Conservation (phyloP, 108 stramenopile genomes). For the Nannochloropsis oceanica region DNA sequence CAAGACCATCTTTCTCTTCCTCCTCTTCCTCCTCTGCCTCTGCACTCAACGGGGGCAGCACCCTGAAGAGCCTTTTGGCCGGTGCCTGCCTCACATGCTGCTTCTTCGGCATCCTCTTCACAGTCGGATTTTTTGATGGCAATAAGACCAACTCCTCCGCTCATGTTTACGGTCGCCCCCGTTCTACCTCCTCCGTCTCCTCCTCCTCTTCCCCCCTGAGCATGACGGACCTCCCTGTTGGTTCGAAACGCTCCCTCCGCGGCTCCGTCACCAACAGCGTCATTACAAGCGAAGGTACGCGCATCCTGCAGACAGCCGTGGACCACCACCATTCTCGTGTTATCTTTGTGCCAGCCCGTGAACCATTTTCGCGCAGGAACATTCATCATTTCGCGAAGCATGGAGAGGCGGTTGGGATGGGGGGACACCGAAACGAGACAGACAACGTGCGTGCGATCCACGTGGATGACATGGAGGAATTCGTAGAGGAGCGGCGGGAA, state of each 20-base stretch:
- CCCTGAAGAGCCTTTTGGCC: neutral
- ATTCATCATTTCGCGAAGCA: neutral
- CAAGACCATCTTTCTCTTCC: neutral
- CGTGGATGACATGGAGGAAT: neutral
- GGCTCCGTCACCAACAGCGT: neutral
- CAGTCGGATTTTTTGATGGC: neutral
- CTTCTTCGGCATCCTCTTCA: neutral
- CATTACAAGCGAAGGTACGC: neutral
- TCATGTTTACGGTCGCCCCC: neutral
- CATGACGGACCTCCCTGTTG: neutral
- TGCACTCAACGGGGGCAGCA: neutral
- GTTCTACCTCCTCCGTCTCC: neutral
- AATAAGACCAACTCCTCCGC: neutral
- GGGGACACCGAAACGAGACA: neutral
- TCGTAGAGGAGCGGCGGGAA: neutral
- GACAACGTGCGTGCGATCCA: neutral
- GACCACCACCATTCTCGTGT: neutral
- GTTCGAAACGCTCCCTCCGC: neutral
- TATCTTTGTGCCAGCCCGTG: neutral
- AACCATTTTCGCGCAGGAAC: neutral
- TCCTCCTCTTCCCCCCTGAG: neutral
- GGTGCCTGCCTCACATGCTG: neutral
- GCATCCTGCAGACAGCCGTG: neutral
- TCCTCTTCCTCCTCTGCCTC: neutral
- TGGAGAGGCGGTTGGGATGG: neutral